Evolutionary conservation across 495 filamentous ascomycete genomes (phyloP), one percentile per base, ranked within the genome.

Genomic region (Podospora pseudopauciseta): DNA sequence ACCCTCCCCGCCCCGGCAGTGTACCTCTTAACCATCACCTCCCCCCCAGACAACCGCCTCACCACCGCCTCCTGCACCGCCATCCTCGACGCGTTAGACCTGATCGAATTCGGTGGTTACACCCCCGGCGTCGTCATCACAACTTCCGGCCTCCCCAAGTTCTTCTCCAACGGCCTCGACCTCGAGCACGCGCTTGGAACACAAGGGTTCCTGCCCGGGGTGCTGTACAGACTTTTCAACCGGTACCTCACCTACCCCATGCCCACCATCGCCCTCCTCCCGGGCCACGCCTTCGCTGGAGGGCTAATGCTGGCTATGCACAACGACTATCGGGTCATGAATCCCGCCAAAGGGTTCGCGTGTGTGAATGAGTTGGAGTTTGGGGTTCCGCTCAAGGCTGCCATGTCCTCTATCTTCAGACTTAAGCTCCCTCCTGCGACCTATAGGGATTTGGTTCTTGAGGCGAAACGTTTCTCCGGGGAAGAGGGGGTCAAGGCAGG

Each of bases 151-250:
- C 90, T 93, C 58, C 72, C 81, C 61, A 94, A 94, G 74, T 94
- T 94, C 82, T 94, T 91, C 79, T 89, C 86, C 77, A 93, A 93
- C 78, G 91, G 91, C 0, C 82, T 94, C 9, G 90, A 94, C 75
- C 81, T 91, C 19, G 81, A 86, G 16, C 78, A 86, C 68, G 88
- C 85, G 2, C 64, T 79, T 1, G 74, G 76, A 20, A 83, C 80
- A 0, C 75, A 81, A 13, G 79, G 80, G 0, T 92, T 90, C 75
- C 77, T 86, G 6, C 80, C 84, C 5, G 73, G 84, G 1, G 81
- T 74, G 61, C 74, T 92, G 3, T 92, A 87, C 80, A 78, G 78
- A 16, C 72, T 92, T 2, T 90, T 85, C 71, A 71, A 77, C 19
- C 76, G 90, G 4, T 77, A 91, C 5, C 70, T 93, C 54, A 90